Base-by-base conservation (phyloP, 768 basidiomycete genomes). In the Rhizopogon vinicolor region DNA sequence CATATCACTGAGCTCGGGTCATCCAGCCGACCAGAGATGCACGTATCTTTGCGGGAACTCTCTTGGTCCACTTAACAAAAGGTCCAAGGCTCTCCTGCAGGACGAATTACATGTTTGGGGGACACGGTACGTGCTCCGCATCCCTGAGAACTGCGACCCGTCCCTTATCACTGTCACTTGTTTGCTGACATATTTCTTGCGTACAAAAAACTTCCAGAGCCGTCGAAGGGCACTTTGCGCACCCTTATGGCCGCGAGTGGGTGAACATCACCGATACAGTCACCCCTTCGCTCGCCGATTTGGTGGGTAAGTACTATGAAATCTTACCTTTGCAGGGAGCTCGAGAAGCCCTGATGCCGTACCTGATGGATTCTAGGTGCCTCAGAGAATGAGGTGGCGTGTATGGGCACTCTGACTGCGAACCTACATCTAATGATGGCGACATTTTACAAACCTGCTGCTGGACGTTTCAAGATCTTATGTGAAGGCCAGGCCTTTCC, bases 1-100 rank as follows among this genome's bases (percentile, higher is more conserved):
- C 9, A 28, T 49, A 9, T 50, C 10, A 37, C 51, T 54, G 40
- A 55, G 59, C 44, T 56, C 41, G 49, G 51, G 41, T 45, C 44
- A 53, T 61, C 19, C 58, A 75, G 71, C 69, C 77, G 82, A 83
- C 49, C 68, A 65, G 53, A 73, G 76, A 53, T 86, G 84, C 68
- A 83, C 86, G 35, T 99, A 99, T 70, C 84, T 99, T 51, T 95
- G 92, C 68, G 97, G 97, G 35, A 98, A 99, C 74, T 98, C 94
- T 25, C 81, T 98, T 9, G 97, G 97, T 4, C 78, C 88, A 53
- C 75, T 91, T 64, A 82, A 90, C 43, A 91, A 85, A 67, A 77
- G 82, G 39, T 89, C 94, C 31, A 79, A 81, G 59, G 68, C 77
- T 57, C 76, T 94, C 43, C 75, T 98, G 14, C 74, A 88, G 58